These are phyloP conservation scores for Solanum tarapatanum DNA, from an alignment of 257 asterid species.

Conservation along the genomic window DNA sequence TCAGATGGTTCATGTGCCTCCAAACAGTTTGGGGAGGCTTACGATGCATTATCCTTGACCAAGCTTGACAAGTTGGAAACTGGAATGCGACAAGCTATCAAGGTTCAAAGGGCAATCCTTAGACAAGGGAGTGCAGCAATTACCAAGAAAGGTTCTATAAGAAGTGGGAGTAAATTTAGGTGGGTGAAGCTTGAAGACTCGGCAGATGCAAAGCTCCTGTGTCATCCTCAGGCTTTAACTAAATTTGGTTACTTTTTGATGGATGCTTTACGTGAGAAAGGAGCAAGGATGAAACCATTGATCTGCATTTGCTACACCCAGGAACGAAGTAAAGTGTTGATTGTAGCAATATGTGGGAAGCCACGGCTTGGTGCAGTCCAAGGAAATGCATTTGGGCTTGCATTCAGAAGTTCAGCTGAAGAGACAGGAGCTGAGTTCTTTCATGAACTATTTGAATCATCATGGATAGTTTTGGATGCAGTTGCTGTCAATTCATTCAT, in stretches of 20 bases:
- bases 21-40: conserved; percentile 69
- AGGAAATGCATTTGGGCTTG: conserved; percentile 89
- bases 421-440: conserved; percentile 88
- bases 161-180: conserved; percentile 92
- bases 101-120: conserved; percentile 85
- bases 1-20: conserved; percentile 79
- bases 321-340: conserved; percentile 52
- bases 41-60: conserved; percentile 68
- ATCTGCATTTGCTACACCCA: conserved; percentile 72
- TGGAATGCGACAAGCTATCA: conserved; percentile 93
- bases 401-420: conserved; percentile 86
- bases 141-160: conserved; percentile 83
- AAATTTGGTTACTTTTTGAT: conserved; percentile 78
- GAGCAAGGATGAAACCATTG: conserved; percentile 95
- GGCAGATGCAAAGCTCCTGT: conserved; percentile 61
- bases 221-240: conserved; percentile 90
- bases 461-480: conserved; percentile 91
- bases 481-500: conserved; percentile 79
- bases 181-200: conserved; percentile 96
- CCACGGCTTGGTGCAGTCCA: conserved; percentile 90
- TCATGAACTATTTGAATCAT: conserved; percentile 93
- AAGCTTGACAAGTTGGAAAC: conserved; percentile 68
- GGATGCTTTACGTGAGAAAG: conserved; percentile 97
- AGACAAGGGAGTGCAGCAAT: conserved; percentile 96
- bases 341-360: conserved; percentile 91